phyloP scores from a whole-genome alignment of 148 eudicot genomes.

The Vaccinium myrtillus region DNA sequence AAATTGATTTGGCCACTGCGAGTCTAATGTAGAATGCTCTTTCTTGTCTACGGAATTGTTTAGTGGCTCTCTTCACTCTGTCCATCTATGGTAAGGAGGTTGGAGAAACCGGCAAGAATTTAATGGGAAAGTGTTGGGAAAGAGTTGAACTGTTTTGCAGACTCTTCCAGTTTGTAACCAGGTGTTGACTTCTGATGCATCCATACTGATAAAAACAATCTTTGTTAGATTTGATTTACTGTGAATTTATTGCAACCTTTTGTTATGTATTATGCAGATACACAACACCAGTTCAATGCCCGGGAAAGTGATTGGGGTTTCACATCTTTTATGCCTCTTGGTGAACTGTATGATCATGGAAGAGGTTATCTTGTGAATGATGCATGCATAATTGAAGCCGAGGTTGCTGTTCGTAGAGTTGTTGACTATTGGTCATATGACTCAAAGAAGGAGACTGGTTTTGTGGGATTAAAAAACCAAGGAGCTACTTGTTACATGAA shows the following conservation, averaged over 20 bases:
- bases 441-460: slow-evolving; percentile 95
- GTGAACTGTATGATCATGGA: slow-evolving; percentile 82
- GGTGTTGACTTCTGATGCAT: not conserved
- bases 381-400: slow-evolving; percentile 81
- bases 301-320: slow-evolving; percentile 99
- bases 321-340: slow-evolving; percentile 92
- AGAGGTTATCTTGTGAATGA: slow-evolving; percentile 81
- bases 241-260: not conserved
- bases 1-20: not conserved
- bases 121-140: not conserved
- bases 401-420: slow-evolving; percentile 80
- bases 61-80: not conserved
- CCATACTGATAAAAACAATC: not conserved
- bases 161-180: not conserved
- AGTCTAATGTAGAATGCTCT: not conserved
- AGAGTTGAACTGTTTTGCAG: slow-evolving; percentile 8
- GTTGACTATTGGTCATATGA: slow-evolving; percentile 90
- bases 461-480: slow-evolving; percentile 95
- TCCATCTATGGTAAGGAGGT: not conserved
- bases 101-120: not conserved
- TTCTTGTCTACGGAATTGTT: not conserved
- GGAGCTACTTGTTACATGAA: slow-evolving; percentile 99
- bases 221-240: slow-evolving; percentile 1
- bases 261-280: slow-evolving; percentile 53
- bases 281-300: slow-evolving; percentile 88